Base-by-base conservation (phyloP, 768 basidiomycete species). In the Naganishia friedmannii region DNA sequence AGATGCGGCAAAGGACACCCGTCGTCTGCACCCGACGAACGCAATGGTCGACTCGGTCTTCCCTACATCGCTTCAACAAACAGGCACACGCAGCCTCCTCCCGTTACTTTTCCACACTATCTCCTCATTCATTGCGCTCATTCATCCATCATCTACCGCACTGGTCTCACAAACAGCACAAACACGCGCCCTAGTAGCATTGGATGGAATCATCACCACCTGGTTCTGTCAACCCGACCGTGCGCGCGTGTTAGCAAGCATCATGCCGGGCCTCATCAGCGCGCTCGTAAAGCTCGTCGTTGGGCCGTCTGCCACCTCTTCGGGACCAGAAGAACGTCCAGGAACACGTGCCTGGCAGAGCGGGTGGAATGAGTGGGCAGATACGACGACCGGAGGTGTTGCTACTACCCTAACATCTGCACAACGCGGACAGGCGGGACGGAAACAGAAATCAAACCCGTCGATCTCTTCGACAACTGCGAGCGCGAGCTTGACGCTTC, bases 231-330 rank as follows among this genome's bases (percentile, higher is more conserved):
- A 87, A 88, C 32, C 29, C 34, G 60, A 63, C 39, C 29, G 42
- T 37, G 60, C 60, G 1, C 71, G 71, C 82, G 21, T 85, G 87
- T 71, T 81, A 3, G 82, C 80, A 0, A 74, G 77, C 34, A 83
- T 97, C 31, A 83, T 97, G 32, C 94, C 94, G 0, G 94, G 94
- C 0, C 85, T 90, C 37, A 85, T 92, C 70, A 93, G 91, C 75
- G 80, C 85, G 21, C 89, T 90, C 86, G 86, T 86, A 32, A 91
- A 88, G 75, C 79, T 92, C 17, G 85, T 89, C 6, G 83, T 90
- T 0, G 89, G 86, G 0, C 68, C 70, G 17, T 70, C 73, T 0
- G 74, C 69, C 15, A 32, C 46, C 2, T 56, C 79, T 17, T 76
- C 77, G 48, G 77, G 76, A 7, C 48, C n/a, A 21, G 48, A 51